Evolutionary conservation across 371 early-diverging fungal species (phyloP), one percentile per base, ranked within the genome.

Genomic region (Mucor plumbeus): DNA sequence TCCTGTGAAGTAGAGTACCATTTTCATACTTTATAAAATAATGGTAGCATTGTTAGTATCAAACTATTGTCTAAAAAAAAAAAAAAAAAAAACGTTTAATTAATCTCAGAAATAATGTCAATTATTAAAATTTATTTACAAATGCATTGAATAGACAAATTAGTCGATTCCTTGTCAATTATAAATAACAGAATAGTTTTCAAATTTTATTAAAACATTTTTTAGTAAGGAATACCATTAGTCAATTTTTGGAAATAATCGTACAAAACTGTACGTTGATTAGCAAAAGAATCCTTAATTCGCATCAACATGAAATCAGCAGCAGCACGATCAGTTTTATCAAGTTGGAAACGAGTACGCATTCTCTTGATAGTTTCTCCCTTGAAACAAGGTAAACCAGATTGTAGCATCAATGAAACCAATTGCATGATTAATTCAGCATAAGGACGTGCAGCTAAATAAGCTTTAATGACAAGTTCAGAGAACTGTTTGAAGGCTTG

Each of bases 361-460:
- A 99, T 87, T 39, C 96, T 94, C 53, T 86, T 86, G 64, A 99
- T 85, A 0, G 99, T 97, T 59, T 84, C 87, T 56, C 93, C 95
- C 72, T 92, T 96, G 86, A 99, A 99, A 76, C 99, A 99, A 0
- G 99, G 99, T 56, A 99, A 80, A 2, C 98, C 97, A 14, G 99
- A 97, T 33, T 97, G 95, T 14, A 92, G 84, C 96, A 99, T 99
- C 44, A 98, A 79, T 1, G 88, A 75, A 4, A 99, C 96, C 69
- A 97, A 82, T 70, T 94, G 91, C 41, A 95, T 87, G 59, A 99
- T 95, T 63, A 95, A 86, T 47, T 97, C 96, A 3, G 98, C 96
- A 72, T 94, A 92, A n/a, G 96, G 98, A 13, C 99, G 87, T 56
- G 87, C 78, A 0, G 97, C 95, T 69, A 99, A 74, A 75, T 93